Conservation (phyloP, 495 filamentous ascomycete genomes). For the Parathielavia hyrcaniae region DNA sequence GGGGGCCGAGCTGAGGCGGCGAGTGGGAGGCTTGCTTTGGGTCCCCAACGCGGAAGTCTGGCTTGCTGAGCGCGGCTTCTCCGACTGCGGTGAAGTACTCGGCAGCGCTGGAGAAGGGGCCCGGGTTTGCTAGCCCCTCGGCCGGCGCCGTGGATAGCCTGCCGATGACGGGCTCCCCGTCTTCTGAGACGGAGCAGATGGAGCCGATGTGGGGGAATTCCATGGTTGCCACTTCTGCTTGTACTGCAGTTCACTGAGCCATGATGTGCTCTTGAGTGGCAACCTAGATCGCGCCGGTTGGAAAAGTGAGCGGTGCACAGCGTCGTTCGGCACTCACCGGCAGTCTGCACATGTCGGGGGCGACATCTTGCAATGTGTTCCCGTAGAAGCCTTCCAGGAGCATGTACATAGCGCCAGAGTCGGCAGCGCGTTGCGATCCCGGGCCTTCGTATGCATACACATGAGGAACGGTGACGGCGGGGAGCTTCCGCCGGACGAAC, state of each 20-base stretch:
- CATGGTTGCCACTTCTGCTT: conserved; percentile 18
- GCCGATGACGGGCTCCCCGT: conserved; percentile 14
- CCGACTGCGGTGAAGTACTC: conserved; percentile 20
- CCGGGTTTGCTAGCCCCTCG: conserved; percentile 7
- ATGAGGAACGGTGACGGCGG: conserved; percentile 14
- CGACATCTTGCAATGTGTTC: conserved; percentile 25
- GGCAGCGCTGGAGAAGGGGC: conserved; percentile 13
- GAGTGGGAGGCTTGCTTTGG: too few relatives aligned
- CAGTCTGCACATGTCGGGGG: conserved; percentile 22
- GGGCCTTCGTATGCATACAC: conserved; percentile 25
- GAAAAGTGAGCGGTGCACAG: too few relatives aligned
- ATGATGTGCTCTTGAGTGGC: conserved; percentile 28
- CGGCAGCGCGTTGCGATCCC: conserved; percentile 17
- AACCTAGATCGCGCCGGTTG: conserved; percentile 1
- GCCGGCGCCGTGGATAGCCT: conserved; percentile 8
- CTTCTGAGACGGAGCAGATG: conserved; percentile 10
- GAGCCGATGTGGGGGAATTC: conserved; percentile 17
- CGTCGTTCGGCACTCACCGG: conserved; percentile 17
- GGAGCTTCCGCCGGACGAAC: conserved; percentile 25
- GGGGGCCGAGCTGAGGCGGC: neutral
- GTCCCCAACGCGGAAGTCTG: neutral
- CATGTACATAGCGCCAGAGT: conserved; percentile 30
- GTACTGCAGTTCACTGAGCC: conserved; percentile 26
- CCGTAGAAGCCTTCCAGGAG: conserved; percentile 33
- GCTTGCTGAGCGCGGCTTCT: neutral